Base-by-base conservation (phyloP, 1,284 basidiomycete genomes). In the Cryptococcus maquisensis region DNA sequence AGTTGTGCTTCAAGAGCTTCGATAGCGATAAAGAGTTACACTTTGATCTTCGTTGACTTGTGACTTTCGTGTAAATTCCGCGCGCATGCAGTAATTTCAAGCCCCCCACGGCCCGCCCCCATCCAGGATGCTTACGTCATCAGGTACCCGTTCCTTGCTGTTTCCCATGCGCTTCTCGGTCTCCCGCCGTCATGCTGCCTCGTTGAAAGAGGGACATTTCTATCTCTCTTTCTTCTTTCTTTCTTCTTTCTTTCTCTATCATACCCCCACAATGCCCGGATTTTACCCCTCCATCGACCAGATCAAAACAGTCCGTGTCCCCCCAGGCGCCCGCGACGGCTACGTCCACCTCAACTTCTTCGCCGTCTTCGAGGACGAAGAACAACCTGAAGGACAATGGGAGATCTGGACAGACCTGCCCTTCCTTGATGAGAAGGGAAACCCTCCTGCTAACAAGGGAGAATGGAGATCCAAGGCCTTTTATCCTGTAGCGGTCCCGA, bases 381-480 rank as follows among this genome's bases (percentile, higher is more conserved):
- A 68, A 39, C 56, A 61, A 28, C 21, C 51, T 2, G 48, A 54
- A 20, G 64, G 65, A 4, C 41, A 39, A 15, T 68, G 65, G 63
- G 61, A 68, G 47, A 59, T 66, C 16, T 68, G 66, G 66, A 65
- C 66, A 3, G 63, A 68, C 42, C 45, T 68, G 6, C 60, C 64
- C 3, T 12, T 32, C 13, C n/a, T 64, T 10, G 37, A 61, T 24
- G 37, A 54, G 2, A n/a, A 61, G 8, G 63, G 61, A 12, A 32
- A 43, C 12, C 39, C 20, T 15, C 42, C 49, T 18, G 18, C 49
- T 24, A 32, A 45, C 7, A 20, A 35, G 10, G 64, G 59, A 12
- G 53, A 62, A 52, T 68, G 66, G 66, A 47, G 58, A 49, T 12
- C 39, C 39, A 32, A 32, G 10, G 28, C 28, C 10, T 32, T 32